These are phyloP conservation scores for Pilaira anomala DNA, from an alignment of 192 early-diverging fungal genomes.

Conservation along the genomic window DNA sequence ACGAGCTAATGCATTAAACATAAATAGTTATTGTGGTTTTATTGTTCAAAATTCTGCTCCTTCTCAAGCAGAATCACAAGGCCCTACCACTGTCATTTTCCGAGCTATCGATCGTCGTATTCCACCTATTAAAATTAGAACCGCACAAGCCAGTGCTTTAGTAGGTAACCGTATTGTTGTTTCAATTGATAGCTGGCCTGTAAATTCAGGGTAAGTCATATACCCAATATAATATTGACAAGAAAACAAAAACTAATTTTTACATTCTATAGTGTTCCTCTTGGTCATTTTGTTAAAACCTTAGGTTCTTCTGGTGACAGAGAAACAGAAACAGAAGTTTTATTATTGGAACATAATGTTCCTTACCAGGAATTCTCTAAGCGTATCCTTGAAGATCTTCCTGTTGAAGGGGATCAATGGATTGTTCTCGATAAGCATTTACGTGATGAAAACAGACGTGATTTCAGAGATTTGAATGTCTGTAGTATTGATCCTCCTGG, in stretches of 20 bases:
- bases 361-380: constrained; percentile 91
- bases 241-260: too few species aligned
- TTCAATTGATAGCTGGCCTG: constrained; percentile 87
- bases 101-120: constrained; percentile 90
- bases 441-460: constrained; percentile 61
- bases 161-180: constrained; percentile 89
- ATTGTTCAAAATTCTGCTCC: constrained; percentile 70
- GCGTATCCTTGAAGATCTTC: constrained; percentile 79
- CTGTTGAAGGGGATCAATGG: constrained; percentile 86
- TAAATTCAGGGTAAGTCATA: constrained; percentile 58
- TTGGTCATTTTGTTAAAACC: constrained; percentile 89
- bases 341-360: constrained; percentile 95
- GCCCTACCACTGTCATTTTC: constrained; percentile 74
- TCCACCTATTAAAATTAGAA: constrained; percentile 91
- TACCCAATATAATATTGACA: too few species aligned
- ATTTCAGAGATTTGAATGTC: constrained; percentile 80
- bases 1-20: too few species aligned
- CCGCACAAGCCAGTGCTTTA: constrained; percentile 78
- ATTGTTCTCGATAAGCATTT: constrained; percentile 70
- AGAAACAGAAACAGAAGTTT: constrained; percentile 93
- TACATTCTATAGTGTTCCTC: constrained; percentile 52
- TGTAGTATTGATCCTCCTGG: constrained; percentile 99
- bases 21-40: constrained; percentile 82
- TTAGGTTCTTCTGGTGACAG: constrained; percentile 94
- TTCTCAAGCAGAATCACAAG: constrained; percentile 54